A percentile compares a stretch with the other conserved stretches of the same genome.
These are phyloP conservation scores for Colletotrichum brevisporum DNA, from an alignment of 2,329 filamentous ascomycete species.

Conservation along the genomic window DNA sequence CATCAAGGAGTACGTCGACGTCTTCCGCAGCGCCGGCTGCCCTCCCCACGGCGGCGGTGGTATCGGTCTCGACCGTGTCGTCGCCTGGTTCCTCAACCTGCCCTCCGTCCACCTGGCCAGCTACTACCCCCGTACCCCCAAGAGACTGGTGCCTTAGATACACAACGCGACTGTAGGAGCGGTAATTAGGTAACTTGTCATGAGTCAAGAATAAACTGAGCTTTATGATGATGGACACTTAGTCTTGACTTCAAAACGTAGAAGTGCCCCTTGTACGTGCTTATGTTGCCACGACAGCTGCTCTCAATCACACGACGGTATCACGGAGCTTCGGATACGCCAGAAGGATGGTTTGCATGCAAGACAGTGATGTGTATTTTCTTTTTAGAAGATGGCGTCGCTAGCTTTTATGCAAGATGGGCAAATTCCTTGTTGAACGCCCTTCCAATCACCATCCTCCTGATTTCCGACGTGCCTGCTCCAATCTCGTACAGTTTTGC, in stretches of 20 bases:
- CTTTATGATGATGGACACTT: no score
- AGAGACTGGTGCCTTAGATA: slow-evolving; percentile 64
- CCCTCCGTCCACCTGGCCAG: slow-evolving; percentile 71
- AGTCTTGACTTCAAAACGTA: no score
- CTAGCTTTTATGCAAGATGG: slow-evolving; percentile 38
- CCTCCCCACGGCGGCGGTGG: slow-evolving; percentile 93
- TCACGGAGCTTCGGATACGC: no score
- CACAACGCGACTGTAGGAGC: no score
- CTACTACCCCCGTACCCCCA: slow-evolving; percentile 73
- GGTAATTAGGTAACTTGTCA: no score
- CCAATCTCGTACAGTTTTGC: slow-evolving; percentile 94
- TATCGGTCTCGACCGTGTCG: slow-evolving; percentile 90
- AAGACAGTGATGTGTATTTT: no score
- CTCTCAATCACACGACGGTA: no score
- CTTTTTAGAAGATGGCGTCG: no score
- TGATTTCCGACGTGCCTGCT: slow-evolving; percentile 93
- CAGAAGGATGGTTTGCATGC: no score
- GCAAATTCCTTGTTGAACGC: slow-evolving; percentile 91
- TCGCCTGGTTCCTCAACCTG: slow-evolving; percentile 74
- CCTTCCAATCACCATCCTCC: slow-evolving; percentile 93
- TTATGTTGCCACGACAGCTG: no score
- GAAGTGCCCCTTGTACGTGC: no score
- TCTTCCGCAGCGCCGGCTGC: slow-evolving; percentile 84
- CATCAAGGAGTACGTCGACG: slow-evolving; percentile 92
- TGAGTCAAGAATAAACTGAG: no score